These are phyloP conservation scores for Cucurbitaria berberidis DNA, from an alignment of 2,329 filamentous ascomycete species.

Conservation along the genomic window DNA sequence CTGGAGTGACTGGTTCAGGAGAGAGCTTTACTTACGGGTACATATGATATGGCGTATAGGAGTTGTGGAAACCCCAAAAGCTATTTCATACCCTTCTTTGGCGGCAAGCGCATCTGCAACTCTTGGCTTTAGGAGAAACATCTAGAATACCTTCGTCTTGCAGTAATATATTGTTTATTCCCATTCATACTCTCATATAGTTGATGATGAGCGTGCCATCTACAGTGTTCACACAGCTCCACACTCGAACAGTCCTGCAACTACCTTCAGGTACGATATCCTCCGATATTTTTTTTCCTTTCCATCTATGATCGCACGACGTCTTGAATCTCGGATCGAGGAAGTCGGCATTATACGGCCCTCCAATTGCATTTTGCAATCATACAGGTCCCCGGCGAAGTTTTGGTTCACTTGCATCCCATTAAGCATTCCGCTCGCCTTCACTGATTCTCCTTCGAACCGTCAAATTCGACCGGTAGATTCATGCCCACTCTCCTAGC, in stretches of 20 bases:
- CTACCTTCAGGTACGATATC: not conserved
- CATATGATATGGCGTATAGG: constrained; percentile 9
- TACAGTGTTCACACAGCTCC: too few relatives aligned
- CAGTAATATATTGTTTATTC: not conserved
- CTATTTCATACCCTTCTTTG: constrained; percentile 26
- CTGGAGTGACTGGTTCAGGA: not conserved
- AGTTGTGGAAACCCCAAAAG: constrained; percentile 27
- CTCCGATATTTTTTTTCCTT: not conserved
- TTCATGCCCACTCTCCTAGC: constrained; percentile 91
- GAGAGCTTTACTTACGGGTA: not conserved
- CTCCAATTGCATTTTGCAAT: not conserved
- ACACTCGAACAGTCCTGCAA: not conserved
- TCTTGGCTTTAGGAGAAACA: not conserved
- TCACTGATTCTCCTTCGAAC: constrained; percentile 12
- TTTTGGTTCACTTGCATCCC: not conserved
- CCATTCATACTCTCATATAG: not conserved
- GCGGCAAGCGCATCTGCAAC: not conserved
- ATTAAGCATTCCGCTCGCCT: not conserved
- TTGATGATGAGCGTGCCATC: too few relatives aligned
- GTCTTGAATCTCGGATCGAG: not conserved
- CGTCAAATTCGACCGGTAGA: constrained; percentile 69
- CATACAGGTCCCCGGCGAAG: not conserved
- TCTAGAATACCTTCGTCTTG: not conserved
- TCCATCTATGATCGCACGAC: not conserved
- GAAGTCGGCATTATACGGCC: not conserved